Evolutionary conservation across 148 eudicot genomes (phyloP).

Genomic region (Chenopodium quinoa): DNA sequence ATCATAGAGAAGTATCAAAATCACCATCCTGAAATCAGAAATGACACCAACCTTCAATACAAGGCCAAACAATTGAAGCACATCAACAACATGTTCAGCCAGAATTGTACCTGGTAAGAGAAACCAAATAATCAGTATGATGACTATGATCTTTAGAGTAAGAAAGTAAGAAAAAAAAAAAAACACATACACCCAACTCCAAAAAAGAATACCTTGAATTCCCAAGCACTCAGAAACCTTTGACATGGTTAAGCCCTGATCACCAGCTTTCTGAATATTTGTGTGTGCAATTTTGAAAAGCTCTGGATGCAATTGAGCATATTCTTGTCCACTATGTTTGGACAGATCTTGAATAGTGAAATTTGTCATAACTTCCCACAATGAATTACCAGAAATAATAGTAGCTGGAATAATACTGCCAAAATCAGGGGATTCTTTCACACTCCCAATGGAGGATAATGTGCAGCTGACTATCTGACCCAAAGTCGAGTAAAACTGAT

Average conservation of each 20-base stretch:
- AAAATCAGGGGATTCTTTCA: conserved; percentile 43
- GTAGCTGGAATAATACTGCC: conserved; percentile 30
- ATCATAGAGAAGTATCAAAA: background rate
- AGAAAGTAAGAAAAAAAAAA: background rate
- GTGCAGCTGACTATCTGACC: conserved; percentile 33
- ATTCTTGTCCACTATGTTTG: conserved; percentile 31
- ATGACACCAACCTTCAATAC: conserved; percentile 64
- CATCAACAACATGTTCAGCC: conserved; percentile 58
- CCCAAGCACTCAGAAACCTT: conserved; percentile 53
- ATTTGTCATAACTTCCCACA: conserved; percentile 75
- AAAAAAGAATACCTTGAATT: conserved; percentile 46
- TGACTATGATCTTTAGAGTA: conserved; percentile 12
- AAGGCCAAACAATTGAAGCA: conserved; percentile 73
- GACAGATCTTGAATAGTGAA: conserved; percentile 41
- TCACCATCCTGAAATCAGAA: background rate
- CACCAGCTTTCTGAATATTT: conserved; percentile 81
- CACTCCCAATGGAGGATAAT: conserved; percentile 27
- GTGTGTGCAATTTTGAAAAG: conserved; percentile 50
- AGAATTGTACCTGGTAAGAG: conserved; percentile 45
- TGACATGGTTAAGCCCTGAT: conserved; percentile 80
- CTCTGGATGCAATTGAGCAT: conserved; percentile 38
- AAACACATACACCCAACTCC: background rate
- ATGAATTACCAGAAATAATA: conserved; percentile 44
- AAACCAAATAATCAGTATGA: conserved; percentile 12
- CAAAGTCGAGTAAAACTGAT: conserved; percentile 31